Base-by-base conservation (phyloP, 2,329 filamentous ascomycete genomes). In the Talaromyces sp. region DNA sequence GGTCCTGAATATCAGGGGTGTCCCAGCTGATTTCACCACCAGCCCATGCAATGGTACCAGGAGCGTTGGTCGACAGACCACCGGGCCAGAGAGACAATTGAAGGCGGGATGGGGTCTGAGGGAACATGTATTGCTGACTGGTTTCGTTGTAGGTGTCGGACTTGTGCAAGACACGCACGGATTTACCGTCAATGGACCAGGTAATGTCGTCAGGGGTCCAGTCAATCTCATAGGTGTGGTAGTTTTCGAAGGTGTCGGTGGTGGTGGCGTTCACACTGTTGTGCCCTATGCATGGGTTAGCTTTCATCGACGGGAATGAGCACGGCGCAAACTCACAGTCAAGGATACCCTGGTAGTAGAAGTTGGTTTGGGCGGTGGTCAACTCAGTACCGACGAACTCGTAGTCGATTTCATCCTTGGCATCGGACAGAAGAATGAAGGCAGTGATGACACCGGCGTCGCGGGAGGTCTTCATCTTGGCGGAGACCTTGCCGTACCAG, bases 391-490 rank as follows among this genome's bases (percentile, higher is more conserved):
- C 95, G 59, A 99, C 85, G 74, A 90, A 98, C 76, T 99, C 95
- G 74, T 92, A 98, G 79, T 99, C 95, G 70, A 99, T 96, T 78
- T 99, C 95, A 72, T 99, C 95, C 83, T 97, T 96, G 71, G 96
- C 90, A 71, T 98, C 93, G 39, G 90, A 93, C 76, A 97, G 86
- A 72, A 98, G 82, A 74, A 99, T 99, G 74, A 99, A 99, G 32
- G 92, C 93, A 1, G 92, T 96, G n/a, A 99, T 90, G 25, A 99
- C 95, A 82, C 95, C 95, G 53, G 82, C 79, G 62, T 92, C 93
- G 70, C 90, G 88, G 66, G 88, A 89, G 0, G 92, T 93, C 82
- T 92, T 95, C 75, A 98, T 81, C 61, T 81, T 90, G 59, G 91
- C 92, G 75, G 89, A 90, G 70, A 96, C 88, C 76, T 90, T 96